Conservation (phyloP, 306 rosid species). For the Citrullus amarus region DNA sequence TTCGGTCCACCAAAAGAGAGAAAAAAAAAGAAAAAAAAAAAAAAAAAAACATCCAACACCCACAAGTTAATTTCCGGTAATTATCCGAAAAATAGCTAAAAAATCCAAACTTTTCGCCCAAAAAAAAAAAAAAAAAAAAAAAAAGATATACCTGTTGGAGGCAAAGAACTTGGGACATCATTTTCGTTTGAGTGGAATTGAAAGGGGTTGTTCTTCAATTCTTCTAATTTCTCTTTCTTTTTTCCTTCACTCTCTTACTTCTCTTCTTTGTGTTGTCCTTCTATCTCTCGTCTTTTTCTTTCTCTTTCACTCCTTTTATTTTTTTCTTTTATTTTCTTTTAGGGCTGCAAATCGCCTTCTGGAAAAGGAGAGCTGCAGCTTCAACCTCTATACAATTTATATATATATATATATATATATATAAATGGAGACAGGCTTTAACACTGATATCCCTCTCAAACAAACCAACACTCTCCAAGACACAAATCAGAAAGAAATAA, state of each 20-base stretch:
- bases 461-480: conserved; percentile 19
- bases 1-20: neutral
- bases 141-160: conserved; percentile 40
- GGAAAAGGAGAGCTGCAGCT: conserved; percentile 37
- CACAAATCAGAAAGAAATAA: conserved; percentile 9
- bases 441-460: conserved; percentile 45
- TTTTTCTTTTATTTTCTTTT: conserved; percentile 31
- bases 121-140: neutral
- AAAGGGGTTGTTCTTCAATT: conserved; percentile 47
- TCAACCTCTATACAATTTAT: conserved; percentile 4
- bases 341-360: conserved; percentile 48
- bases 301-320: conserved; percentile 42
- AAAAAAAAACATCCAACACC: neutral
- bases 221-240: conserved; percentile 11
- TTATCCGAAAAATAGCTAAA: neutral
- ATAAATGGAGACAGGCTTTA: conserved; percentile 28
- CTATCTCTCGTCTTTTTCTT: conserved; percentile 46
- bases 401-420: neutral
- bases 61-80: neutral
- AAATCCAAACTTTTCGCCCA: neutral
- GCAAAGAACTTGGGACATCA: conserved; percentile 38
- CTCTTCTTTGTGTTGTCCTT: conserved; percentile 32
- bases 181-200: conserved; percentile 59
- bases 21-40: fast-evolving
- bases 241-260: conserved; percentile 8